Percentiles rank a stretch among this genome's conserved stretches.
Conservation (phyloP, 305 asterid species). For the Fraxinus paxiana region DNA sequence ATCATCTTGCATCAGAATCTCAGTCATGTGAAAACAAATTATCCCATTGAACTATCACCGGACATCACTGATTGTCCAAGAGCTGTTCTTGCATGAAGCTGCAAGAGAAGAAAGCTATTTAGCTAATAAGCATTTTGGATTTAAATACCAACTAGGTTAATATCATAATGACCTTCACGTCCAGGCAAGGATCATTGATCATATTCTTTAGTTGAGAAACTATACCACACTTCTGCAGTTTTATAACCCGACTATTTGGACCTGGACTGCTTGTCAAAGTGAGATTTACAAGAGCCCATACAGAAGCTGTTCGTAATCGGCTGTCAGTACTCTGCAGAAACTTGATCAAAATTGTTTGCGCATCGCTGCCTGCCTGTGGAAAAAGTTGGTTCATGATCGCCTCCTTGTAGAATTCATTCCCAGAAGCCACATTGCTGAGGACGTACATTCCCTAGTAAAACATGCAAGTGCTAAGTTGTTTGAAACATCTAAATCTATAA, state of each 20-base stretch:
- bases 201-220: slow-evolving; percentile 63
- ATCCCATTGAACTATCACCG: slow-evolving; percentile 53
- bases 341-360: slow-evolving; percentile 48
- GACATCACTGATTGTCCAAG: slow-evolving; percentile 50
- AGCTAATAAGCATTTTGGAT: slow-evolving; percentile 15
- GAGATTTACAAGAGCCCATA: slow-evolving; percentile 81
- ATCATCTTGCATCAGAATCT: slow-evolving; percentile 22
- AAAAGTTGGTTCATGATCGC: slow-evolving; percentile 77
- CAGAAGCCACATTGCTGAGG: slow-evolving; percentile 83
- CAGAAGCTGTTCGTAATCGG: slow-evolving; percentile 72
- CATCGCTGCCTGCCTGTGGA: slow-evolving; percentile 36
- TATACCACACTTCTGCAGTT: slow-evolving; percentile 59
- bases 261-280: slow-evolving; percentile 66
- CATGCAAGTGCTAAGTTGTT: neutral
- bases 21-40: slow-evolving; percentile 22
- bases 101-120: slow-evolving; percentile 23
- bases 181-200: slow-evolving; percentile 80
- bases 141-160: slow-evolving; percentile 11
- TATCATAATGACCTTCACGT: slow-evolving; percentile 63
- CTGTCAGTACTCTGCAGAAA: slow-evolving; percentile 67
- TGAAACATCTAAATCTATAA: neutral
- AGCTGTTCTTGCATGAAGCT: slow-evolving; percentile 75
- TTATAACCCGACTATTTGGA: slow-evolving; percentile 46
- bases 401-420: slow-evolving; percentile 83
- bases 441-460: slow-evolving; percentile 66